Conservation (phyloP, 2,329 filamentous ascomycete genomes). For the Botrytis cinerea region DNA sequence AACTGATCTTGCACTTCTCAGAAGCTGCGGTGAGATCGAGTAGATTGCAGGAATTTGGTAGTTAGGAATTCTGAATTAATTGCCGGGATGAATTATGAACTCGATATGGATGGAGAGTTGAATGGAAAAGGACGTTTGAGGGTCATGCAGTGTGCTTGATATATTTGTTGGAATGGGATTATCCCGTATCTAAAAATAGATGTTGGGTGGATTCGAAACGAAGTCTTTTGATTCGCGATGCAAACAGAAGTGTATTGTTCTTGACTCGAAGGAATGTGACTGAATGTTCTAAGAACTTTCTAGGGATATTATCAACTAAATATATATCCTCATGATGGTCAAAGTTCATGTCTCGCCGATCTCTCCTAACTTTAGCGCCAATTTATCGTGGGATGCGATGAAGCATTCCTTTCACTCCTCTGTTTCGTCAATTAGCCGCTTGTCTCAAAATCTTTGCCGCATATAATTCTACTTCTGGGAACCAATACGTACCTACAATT, state of each 20-base stretch:
- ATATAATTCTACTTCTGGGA: neutral
- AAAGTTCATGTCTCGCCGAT: neutral
- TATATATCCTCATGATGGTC: slow-evolving; percentile 1
- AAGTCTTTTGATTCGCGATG: neutral
- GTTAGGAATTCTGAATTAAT: neutral
- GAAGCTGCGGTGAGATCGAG: neutral
- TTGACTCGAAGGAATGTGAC: neutral
- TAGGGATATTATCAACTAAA: slow-evolving; percentile 7
- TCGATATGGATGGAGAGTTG: neutral
- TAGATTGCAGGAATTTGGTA: neutral
- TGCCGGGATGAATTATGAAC: neutral
- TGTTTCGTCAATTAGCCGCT: slow-evolving; percentile 20
- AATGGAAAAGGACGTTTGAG: neutral
- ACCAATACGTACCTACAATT: neutral
- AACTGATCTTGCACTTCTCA: neutral
- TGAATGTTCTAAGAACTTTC: neutral
- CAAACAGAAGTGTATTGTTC: neutral
- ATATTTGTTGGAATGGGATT: slow-evolving; percentile 4
- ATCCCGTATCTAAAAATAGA: slow-evolving; percentile 16
- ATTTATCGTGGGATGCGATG: slow-evolving; percentile 13
- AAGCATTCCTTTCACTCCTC: slow-evolving; percentile 21
- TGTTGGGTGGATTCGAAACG: neutral
- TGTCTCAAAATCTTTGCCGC: slow-evolving; percentile 15
- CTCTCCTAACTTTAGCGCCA: slow-evolving; percentile 1
- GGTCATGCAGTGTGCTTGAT: slow-evolving; percentile 6